Evolutionary conservation across 768 basidiomycete species (phyloP).

Genomic region (Boletus tomentosulus): DNA sequence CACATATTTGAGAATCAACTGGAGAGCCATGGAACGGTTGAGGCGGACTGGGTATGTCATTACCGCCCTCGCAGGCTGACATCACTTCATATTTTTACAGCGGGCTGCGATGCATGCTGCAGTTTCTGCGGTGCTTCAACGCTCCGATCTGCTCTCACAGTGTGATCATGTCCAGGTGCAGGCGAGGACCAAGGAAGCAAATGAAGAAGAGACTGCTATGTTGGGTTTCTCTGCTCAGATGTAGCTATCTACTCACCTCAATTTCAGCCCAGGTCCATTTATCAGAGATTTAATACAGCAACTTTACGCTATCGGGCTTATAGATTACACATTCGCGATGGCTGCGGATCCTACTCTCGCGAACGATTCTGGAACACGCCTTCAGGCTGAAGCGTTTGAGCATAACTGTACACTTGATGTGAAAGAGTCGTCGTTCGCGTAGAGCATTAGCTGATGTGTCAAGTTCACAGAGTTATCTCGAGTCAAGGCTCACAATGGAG

Average conservation of each 20-base stretch:
- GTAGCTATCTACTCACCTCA: constrained; percentile 6
- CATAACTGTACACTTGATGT: constrained; percentile 58
- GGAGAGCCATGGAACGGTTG: constrained; percentile 43
- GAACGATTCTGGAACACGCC: constrained; percentile 44
- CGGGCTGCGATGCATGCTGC: constrained; percentile 47
- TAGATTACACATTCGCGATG: constrained; percentile 50
- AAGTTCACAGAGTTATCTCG: constrained; percentile 39
- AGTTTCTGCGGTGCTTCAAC: constrained; percentile 44
- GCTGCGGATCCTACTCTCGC: constrained; percentile 50
- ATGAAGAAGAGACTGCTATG: constrained; percentile 22
- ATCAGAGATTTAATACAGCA: constrained; percentile 42
- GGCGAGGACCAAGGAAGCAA: constrained; percentile 19
- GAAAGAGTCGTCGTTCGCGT: constrained; percentile 4
- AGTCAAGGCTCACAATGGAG: constrained; percentile 55
- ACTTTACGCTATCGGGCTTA: constrained; percentile 47
- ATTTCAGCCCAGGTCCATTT: constrained; percentile 22
- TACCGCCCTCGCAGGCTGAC: background rate
- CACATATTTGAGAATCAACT: constrained; percentile 51
- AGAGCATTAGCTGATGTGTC: constrained; percentile 4
- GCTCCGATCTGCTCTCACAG: constrained; percentile 50
- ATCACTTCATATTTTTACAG: constrained; percentile 21
- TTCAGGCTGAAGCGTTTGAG: constrained; percentile 60
- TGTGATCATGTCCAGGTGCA: constrained; percentile 47
- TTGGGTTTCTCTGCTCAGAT: constrained; percentile 4
- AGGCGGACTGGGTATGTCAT: constrained; percentile 55